Base-by-base conservation (phyloP, 805 yeast species). In the Debaryomyces tyrocola region DNA sequence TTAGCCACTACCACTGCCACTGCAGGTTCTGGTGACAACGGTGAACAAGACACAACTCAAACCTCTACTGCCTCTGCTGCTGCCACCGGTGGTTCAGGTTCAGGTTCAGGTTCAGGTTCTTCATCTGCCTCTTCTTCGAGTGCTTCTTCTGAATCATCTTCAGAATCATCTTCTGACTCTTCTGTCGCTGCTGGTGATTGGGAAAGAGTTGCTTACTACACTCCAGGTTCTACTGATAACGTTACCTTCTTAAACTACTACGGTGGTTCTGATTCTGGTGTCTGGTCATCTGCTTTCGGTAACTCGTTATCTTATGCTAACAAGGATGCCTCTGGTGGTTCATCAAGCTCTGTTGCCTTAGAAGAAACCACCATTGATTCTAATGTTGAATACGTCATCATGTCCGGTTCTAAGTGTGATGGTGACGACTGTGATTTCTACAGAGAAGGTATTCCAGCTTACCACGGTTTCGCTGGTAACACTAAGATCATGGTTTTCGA, bases 181-280 rank as follows among this genome's bases (percentile, higher is more conserved):
- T 51, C 74, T 20, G 62, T 70, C 34, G 57, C 75, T 28, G 62
- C 77, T 36, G 81, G 81, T 60, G 79, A 68, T 47, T 92, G 97
- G 96, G 60, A 70, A 38, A 85, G 96, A 79, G 67, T 68, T 47
- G 80, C 96, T 11, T 87, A 85, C 78, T 92, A 79, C 78, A 70
- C 77, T 17, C 83, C 91, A 51, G 91, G 91, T 52, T 70, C 84
- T 37, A 70, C 90, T 43, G 72, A 78, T 59, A 90, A 90, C 68
- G 72, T 82, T 54, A 83, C 83, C 35, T 91, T 94, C 82, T 74
- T 91, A 73, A 92, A 92, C 84, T 80, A 87, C 69, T 73, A 74
- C 61, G 99, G 99, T 70, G 96, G 95, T 56, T 74, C 84, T 37
- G 90, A 89, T 44, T 89, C 96, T 11, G 99, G 99, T 73, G 80